Evolutionary conservation across 257 asterid species (phyloP).

Genomic region (Scutellaria galericulata): DNA sequence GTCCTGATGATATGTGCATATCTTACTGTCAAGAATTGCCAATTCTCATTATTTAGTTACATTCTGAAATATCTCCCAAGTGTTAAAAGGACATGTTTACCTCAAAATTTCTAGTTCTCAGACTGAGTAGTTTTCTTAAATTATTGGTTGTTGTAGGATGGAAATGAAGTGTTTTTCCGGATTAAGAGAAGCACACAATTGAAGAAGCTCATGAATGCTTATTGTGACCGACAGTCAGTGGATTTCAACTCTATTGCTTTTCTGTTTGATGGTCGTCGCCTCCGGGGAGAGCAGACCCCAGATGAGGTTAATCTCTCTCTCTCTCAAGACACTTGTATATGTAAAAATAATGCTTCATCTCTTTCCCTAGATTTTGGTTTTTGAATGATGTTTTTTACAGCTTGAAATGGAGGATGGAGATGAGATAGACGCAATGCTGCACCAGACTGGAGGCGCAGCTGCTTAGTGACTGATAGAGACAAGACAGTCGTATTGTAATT

Average conservation of each 20-base stretch:
- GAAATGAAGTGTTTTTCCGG: slow-evolving; percentile 62
- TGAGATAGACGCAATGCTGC: slow-evolving; percentile 58
- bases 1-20: neutral
- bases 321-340: neutral
- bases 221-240: slow-evolving; percentile 66
- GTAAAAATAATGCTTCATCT: neutral
- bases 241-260: slow-evolving; percentile 63
- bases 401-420: slow-evolving; percentile 60
- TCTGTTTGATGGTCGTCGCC: slow-evolving; percentile 65
- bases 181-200: slow-evolving; percentile 74
- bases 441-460: slow-evolving; percentile 51
- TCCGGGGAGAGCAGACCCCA: slow-evolving; percentile 58
- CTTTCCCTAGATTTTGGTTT: neutral
- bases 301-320: slow-evolving; percentile 45
- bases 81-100: no score
- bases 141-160: slow-evolving; percentile 43
- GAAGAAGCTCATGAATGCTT: slow-evolving; percentile 76
- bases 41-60: no score
- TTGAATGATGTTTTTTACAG: slow-evolving; percentile 30
- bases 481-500: neutral
- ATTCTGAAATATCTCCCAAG: no score
- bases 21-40: no score
- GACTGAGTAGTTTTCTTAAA: neutral
- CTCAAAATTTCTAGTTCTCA: no score
- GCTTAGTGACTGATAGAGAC: neutral